These are phyloP conservation scores for Aureobasidium sp. DNA, from an alignment of 2,329 filamentous ascomycete genomes.

Conservation along the genomic window DNA sequence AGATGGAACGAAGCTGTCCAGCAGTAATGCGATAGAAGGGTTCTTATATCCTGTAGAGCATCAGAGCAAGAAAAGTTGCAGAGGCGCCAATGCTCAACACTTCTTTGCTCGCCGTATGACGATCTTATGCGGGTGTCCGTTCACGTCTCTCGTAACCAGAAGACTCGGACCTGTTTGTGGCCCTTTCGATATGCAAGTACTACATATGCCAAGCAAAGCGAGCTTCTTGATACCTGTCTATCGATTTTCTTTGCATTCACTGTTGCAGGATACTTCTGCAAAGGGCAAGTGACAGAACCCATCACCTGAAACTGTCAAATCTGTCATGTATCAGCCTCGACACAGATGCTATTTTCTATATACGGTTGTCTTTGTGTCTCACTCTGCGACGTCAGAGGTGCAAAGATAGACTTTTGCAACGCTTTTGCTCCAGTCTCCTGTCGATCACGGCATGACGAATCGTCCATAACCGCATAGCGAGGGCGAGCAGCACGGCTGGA, in stretches of 20 bases:
- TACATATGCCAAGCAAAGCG: conserved; percentile 1
- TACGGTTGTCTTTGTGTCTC: background rate
- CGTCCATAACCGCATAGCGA: background rate
- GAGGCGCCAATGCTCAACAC: background rate
- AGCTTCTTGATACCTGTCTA: background rate
- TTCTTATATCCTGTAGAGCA: background rate
- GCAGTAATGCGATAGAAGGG: background rate
- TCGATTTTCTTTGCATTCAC: background rate
- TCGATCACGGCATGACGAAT: background rate
- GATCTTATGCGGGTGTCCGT: conserved; percentile 4
- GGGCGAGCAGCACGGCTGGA: background rate
- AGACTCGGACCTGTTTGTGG: background rate
- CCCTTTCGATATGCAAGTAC: background rate
- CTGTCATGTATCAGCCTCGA: background rate
- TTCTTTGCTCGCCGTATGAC: conserved; percentile 1
- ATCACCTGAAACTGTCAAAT: background rate
- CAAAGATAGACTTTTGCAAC: conserved; percentile 3
- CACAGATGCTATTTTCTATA: background rate
- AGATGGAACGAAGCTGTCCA: background rate
- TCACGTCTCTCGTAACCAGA: background rate
- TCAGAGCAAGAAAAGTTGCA: background rate
- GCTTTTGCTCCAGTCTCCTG: background rate
- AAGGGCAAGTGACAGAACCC: background rate
- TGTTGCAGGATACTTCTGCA: background rate
- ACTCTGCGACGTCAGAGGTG: background rate